Evolutionary conservation across 78 protist species (phyloP).

Genomic region (Bigelowiella natans): DNA sequence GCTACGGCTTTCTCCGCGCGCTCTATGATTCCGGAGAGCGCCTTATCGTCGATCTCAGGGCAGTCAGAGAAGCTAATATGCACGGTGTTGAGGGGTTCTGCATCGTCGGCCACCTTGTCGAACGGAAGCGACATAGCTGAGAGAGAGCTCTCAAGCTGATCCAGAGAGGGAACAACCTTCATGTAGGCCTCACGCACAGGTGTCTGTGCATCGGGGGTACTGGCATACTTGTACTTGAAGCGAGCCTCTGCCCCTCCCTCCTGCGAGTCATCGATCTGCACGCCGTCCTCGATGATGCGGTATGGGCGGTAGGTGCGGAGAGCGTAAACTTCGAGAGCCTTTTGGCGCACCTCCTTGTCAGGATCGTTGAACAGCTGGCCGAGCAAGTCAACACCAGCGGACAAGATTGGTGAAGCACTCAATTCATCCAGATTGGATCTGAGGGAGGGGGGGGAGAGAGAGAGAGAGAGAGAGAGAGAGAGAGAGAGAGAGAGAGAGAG

Average conservation of each 20-base stretch:
- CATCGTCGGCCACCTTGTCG: too few species aligned
- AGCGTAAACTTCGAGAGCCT: constrained; percentile 47
- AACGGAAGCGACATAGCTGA: too few species aligned
- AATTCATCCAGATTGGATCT: too few species aligned
- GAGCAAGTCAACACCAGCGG: too few species aligned
- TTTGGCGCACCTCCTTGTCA: constrained; percentile 3
- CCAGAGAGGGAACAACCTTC: background rate
- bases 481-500: background rate
- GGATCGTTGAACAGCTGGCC: background rate
- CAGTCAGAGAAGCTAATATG: background rate
- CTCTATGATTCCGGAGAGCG: too few species aligned
- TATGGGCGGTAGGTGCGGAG: constrained; percentile 49
- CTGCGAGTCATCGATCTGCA: background rate
- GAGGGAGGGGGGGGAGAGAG: background rate
- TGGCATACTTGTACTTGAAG: background rate
- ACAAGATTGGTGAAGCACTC: too few species aligned
- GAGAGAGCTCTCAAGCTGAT: too few species aligned
- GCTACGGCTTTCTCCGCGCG: too few species aligned
- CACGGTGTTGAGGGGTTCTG: background rate
- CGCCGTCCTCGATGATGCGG: background rate
- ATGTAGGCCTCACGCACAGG: background rate
- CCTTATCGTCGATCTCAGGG: too few species aligned
- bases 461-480: background rate
- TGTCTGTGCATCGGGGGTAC: background rate
- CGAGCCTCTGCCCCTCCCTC: background rate